A percentile compares a stretch with the other conserved stretches of the same genome.
phyloP scores from a whole-genome alignment of 2,329 filamentous ascomycete genomes.

The Talaromyces sp. region DNA sequence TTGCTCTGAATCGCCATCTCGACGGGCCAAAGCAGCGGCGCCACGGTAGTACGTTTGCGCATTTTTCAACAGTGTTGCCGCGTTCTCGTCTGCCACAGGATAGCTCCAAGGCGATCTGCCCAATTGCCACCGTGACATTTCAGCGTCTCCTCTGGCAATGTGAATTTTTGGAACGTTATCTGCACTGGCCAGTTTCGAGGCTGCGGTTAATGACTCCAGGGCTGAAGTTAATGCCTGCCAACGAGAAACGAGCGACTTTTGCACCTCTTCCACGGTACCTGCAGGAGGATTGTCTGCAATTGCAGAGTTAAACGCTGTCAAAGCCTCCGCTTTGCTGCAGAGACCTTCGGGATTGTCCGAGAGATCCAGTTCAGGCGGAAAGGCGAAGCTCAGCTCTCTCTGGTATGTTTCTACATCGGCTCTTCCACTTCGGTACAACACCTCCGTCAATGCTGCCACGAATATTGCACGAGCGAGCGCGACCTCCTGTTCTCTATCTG shows the following conservation, averaged over 20 bases:
- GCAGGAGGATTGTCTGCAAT: conserved; percentile 37
- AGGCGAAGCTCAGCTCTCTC: conserved; percentile 43
- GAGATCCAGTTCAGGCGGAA: conserved; percentile 41
- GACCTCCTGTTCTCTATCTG: conserved; percentile 51
- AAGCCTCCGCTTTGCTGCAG: conserved; percentile 57
- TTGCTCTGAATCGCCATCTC: conserved; percentile 45
- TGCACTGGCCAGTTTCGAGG: conserved; percentile 52
- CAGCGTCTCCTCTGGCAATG: conserved; percentile 55
- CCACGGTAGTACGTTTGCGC: conserved; percentile 60
- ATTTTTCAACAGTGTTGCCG: conserved; percentile 52
- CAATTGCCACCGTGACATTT: conserved; percentile 55
- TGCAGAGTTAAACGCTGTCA: conserved; percentile 55
- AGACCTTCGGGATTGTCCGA: conserved; percentile 50
- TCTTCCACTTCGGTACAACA: conserved; percentile 54
- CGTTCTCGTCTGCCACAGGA: conserved; percentile 45
- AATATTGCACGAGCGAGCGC: conserved; percentile 58
- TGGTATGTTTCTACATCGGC: conserved; percentile 56
- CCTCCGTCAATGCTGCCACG: conserved; percentile 55
- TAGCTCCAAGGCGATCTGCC: conserved; percentile 48
- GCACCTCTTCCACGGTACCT: conserved; percentile 31
- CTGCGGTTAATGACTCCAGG: conserved; percentile 50
- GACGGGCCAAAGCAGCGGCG: conserved; percentile 44
- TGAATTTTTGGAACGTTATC: conserved; percentile 55
- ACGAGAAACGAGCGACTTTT: conserved; percentile 36
- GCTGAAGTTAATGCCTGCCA: conserved; percentile 57